phyloP scores from a whole-genome alignment of 805 yeast genomes.

The Cyberlindnera subsufficiens region DNA sequence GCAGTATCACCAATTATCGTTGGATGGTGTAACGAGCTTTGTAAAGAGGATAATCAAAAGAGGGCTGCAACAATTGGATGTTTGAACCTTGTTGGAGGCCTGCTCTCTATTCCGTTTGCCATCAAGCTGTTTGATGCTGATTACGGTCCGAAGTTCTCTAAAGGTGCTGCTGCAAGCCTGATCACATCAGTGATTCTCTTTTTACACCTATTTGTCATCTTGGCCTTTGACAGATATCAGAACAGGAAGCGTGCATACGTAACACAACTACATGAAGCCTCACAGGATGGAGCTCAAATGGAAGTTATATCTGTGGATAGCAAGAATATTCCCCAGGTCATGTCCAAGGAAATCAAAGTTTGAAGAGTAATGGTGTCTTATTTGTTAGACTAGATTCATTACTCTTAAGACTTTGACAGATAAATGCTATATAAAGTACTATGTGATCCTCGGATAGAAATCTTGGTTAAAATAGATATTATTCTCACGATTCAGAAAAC shows the following conservation, averaged over 20 bases:
- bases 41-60: constrained; percentile 20
- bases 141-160: constrained; percentile 13
- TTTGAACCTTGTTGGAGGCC: constrained; percentile 14
- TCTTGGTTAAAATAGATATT: too few relatives aligned
- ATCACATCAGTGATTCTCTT: constrained; percentile 6
- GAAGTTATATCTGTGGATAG: background rate
- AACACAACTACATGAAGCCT: background rate
- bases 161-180: constrained; percentile 13
- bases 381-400: too few relatives aligned
- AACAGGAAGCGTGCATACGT: constrained; percentile 14
- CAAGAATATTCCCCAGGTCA: background rate
- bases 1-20: constrained; percentile 16
- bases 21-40: constrained; percentile 21
- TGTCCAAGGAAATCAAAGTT: background rate
- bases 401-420: too few relatives aligned
- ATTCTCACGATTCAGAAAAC: too few relatives aligned
- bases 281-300: background rate
- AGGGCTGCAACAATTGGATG: constrained; percentile 20
- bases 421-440: too few relatives aligned
- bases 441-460: too few relatives aligned
- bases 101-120: constrained; percentile 14
- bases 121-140: constrained; percentile 15
- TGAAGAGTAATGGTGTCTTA: background rate
- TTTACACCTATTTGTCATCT: constrained; percentile 12
- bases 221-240: constrained; percentile 18